Conservation (phyloP, 2,329 filamentous ascomycete genomes). For the Claviceps sp. region DNA sequence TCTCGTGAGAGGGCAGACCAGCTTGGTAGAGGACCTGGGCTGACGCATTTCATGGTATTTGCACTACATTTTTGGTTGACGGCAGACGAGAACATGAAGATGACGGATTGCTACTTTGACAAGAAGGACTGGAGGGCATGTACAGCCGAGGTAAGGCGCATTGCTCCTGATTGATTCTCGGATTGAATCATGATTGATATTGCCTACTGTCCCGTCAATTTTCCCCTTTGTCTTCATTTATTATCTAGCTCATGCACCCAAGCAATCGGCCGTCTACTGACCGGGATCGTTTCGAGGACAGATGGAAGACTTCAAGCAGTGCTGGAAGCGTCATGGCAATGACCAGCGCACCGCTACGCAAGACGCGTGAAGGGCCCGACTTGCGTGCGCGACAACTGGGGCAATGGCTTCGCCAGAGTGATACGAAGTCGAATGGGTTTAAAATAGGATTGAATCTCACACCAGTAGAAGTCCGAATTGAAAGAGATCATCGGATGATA, state of each 20-base stretch:
- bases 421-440: no score
- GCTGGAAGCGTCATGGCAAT: constrained; percentile 86
- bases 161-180: not conserved
- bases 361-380: constrained; percentile 33
- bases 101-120: constrained; percentile 93
- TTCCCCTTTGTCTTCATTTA: not conserved
- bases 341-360: constrained; percentile 68
- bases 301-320: constrained; percentile 83
- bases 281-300: constrained; percentile 24
- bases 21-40: not conserved
- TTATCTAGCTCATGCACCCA: not conserved
- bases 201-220: not conserved
- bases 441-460: no score
- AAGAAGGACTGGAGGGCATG: constrained; percentile 94
- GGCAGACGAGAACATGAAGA: constrained; percentile 69
- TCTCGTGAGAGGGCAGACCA: no score
- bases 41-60: not conserved
- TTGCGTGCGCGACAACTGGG: not conserved
- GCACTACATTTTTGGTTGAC: not conserved
- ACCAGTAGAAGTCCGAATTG: no score
- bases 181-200: not conserved
- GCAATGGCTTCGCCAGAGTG: not conserved
- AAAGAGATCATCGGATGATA: no score
- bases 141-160: constrained; percentile 63
- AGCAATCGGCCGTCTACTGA: not conserved